phyloP scores from a whole-genome alignment of 2,329 filamentous ascomycete genomes.

The Botryotinia convoluta region DNA sequence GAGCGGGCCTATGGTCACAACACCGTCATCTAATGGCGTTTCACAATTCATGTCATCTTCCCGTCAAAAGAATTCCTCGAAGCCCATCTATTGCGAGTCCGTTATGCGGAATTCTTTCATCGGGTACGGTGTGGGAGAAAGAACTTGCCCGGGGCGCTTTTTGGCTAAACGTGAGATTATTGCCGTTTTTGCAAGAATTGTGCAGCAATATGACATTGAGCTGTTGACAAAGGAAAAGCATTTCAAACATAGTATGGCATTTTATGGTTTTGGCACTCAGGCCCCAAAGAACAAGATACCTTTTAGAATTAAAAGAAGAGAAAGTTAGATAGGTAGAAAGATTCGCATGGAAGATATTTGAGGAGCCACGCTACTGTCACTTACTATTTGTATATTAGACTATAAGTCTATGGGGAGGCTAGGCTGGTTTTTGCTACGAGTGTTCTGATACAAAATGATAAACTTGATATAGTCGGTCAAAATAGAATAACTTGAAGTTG shows the following conservation, averaged over 20 bases:
- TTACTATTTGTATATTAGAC: not conserved
- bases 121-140: not conserved
- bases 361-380: not conserved
- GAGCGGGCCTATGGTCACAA: constrained; percentile 31
- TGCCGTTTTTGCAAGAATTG: not conserved
- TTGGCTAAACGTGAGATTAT: not conserved
- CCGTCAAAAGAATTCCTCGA: no score
- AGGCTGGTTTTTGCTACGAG: not conserved
- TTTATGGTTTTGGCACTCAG: not conserved
- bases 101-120: not conserved
- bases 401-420: not conserved
- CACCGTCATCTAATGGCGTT: no score
- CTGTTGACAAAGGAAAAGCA: not conserved
- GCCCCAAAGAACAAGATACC: not conserved
- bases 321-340: not conserved
- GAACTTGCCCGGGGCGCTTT: not conserved
- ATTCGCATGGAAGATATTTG: not conserved
- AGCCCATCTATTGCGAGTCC: not conserved
- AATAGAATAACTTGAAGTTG: not conserved
- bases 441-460: not conserved
- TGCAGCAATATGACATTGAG: not conserved
- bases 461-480: not conserved
- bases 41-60: not conserved
- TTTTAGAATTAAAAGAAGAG: not conserved
- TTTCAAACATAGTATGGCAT: not conserved